Conservation (phyloP, 371 early-diverging fungal species). For the Actinomortierella ambigua region DNA sequence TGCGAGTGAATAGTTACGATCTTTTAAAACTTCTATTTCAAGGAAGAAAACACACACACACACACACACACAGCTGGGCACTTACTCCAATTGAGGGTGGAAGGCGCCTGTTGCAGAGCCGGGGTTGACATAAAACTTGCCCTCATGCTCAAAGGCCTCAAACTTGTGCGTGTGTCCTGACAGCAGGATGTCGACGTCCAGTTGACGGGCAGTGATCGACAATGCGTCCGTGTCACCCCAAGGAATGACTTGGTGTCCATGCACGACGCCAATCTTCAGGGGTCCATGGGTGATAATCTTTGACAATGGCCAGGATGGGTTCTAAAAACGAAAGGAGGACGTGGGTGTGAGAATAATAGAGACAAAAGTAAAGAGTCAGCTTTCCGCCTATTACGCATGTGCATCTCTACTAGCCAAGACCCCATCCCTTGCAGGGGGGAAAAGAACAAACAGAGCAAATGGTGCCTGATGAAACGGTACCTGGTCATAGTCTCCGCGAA, state of each 20-base stretch:
- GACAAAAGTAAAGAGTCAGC: too few species aligned
- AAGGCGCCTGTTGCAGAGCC: slow-evolving; percentile 94
- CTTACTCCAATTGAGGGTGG: slow-evolving; percentile 53
- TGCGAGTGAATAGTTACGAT: not conserved
- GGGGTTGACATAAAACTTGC: slow-evolving; percentile 91
- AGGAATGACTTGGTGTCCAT: slow-evolving; percentile 91
- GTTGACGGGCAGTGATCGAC: slow-evolving; percentile 78
- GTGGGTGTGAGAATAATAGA: too few species aligned
- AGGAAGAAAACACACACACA: slow-evolving; percentile 12
- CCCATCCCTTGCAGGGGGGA: not conserved
- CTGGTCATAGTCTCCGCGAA: slow-evolving; percentile 89
- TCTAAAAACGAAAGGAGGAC: slow-evolving; percentile 36
- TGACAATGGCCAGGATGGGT: slow-evolving; percentile 62
- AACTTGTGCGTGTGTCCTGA: slow-evolving; percentile 89
- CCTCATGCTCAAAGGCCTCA: slow-evolving; percentile 89
- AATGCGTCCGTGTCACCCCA: slow-evolving; percentile 86
- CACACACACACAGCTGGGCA: too few species aligned
- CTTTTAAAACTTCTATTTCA: not conserved
- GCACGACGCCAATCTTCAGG: slow-evolving; percentile 82
- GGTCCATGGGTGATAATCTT: slow-evolving; percentile 78
- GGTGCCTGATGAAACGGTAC: slow-evolving; percentile 20
- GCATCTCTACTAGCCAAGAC: not conserved
- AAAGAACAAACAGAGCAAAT: not conserved
- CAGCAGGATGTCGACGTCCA: slow-evolving; percentile 91
- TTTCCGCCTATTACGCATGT: not conserved